Conservation (phyloP, 805 yeast genomes). For the Wickerhamiella kurtzmanii region DNA sequence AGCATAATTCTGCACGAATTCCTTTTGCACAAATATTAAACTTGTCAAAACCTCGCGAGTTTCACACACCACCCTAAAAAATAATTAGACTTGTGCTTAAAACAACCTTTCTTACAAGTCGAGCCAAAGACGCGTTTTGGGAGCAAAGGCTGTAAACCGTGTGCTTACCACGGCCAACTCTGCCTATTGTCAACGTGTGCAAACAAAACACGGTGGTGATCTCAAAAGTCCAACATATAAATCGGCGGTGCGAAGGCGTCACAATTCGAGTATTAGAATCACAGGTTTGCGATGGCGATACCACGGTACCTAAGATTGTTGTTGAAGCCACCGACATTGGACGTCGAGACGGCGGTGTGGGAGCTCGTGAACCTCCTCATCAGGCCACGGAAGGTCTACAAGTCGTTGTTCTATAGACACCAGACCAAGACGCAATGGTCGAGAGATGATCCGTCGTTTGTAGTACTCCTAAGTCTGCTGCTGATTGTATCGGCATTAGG, state of each 20-base stretch:
- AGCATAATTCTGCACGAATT: too few relatives aligned
- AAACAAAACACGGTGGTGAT: too few relatives aligned
- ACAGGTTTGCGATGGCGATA: slow-evolving; percentile 14
- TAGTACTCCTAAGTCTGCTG: slow-evolving; percentile 54
- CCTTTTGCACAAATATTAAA: too few relatives aligned
- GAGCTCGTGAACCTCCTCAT: slow-evolving; percentile 64
- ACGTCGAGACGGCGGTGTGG: slow-evolving; percentile 89
- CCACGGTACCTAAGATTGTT: slow-evolving; percentile 30
- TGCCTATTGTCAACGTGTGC: too few relatives aligned
- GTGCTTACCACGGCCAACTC: too few relatives aligned
- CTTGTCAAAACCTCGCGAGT: too few relatives aligned
- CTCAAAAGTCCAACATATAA: neutral
- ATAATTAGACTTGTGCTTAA: too few relatives aligned
- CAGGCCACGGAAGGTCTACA: slow-evolving; percentile 70
- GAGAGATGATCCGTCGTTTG: slow-evolving; percentile 85
- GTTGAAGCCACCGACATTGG: slow-evolving; percentile 65
- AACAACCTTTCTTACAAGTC: too few relatives aligned
- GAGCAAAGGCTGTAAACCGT: neutral
- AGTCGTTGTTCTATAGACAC: slow-evolving; percentile 67
- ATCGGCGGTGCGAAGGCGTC: too few relatives aligned
- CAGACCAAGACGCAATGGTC: slow-evolving; percentile 72
- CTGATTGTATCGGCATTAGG: slow-evolving; percentile 65
- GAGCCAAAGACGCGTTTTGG: too few relatives aligned
- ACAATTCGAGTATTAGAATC: too few relatives aligned
- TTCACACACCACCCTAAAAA: too few relatives aligned